Evolutionary conservation across 2,329 filamentous ascomycete species (phyloP).

Genomic region (Colletotrichum euphorbiae): DNA sequence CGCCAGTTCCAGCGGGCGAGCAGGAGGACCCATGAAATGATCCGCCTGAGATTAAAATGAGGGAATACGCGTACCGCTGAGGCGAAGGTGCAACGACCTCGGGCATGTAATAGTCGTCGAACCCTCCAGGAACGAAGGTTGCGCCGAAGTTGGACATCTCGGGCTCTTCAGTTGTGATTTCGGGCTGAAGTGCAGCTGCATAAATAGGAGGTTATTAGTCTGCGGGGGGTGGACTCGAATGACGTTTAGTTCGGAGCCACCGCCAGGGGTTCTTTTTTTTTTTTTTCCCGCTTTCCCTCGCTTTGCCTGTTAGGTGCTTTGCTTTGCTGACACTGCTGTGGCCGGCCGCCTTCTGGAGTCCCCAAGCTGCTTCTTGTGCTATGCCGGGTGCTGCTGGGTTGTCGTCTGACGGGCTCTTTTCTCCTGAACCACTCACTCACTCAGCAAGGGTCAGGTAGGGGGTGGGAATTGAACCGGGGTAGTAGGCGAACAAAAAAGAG

Average conservation of each 20-base stretch:
- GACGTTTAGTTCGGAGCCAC: conserved; percentile 39
- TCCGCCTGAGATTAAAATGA: conserved; percentile 37
- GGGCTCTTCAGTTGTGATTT: conserved; percentile 47
- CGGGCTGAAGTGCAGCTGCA: conserved; percentile 48
- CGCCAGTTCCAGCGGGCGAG: conserved; percentile 33
- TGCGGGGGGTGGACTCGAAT: conserved; percentile 44
- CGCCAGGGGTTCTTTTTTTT: conserved; percentile 16
- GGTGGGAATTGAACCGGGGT: not conserved
- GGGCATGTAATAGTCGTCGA: conserved; percentile 71
- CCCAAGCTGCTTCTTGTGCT: conserved; percentile 4
- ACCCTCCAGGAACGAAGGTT: conserved; percentile 69
- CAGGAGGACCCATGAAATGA: conserved; percentile 33
- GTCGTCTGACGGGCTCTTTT: conserved; percentile 25
- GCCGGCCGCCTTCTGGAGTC: conserved; percentile 22
- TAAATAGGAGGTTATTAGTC: conserved; percentile 44
- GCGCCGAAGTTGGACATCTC: conserved; percentile 63
- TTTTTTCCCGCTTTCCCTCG: not conserved
- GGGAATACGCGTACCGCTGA: conserved; percentile 61
- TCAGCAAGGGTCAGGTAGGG: conserved; percentile 26
- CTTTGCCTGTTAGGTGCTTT: conserved; percentile 10
- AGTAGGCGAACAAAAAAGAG: not conserved
- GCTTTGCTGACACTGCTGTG: conserved; percentile 29
- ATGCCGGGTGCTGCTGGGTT: conserved; percentile 26
- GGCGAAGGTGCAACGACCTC: conserved; percentile 69
- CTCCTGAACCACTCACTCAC: conserved; percentile 12